Evolutionary conservation across 352 stramenopile genomes (phyloP).

Genomic region (Aphanomyces cochlioides): DNA sequence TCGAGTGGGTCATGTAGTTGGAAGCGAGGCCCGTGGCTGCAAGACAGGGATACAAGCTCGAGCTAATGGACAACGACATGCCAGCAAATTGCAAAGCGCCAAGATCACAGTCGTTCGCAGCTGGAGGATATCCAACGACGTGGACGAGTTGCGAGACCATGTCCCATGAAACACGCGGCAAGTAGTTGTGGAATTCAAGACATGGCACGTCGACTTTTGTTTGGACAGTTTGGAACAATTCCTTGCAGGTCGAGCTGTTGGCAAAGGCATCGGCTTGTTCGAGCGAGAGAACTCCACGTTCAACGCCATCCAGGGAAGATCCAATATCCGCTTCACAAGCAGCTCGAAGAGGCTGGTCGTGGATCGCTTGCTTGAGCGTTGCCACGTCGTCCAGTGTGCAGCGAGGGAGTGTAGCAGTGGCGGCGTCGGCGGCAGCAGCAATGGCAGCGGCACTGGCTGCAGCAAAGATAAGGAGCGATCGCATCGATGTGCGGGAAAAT

Average conservation of each 20-base stretch:
- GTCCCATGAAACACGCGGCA: background rate
- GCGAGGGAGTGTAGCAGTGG: background rate
- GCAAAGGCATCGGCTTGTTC: constrained; percentile 11
- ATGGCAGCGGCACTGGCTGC: background rate
- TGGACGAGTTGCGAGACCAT: constrained; percentile 25
- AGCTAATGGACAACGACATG: constrained; percentile 10
- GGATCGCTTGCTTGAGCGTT: background rate
- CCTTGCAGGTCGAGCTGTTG: constrained; percentile 19
- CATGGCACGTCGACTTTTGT: background rate
- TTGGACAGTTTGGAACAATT: background rate
- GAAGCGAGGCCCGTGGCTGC: constrained; percentile 19
- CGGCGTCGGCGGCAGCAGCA: background rate
- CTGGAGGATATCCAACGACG: constrained; percentile 1
- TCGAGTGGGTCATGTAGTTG: constrained; percentile 23
- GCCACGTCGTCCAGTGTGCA: constrained; percentile 14
- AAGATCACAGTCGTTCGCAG: constrained; percentile 10
- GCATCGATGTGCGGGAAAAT: background rate
- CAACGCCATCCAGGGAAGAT: background rate
- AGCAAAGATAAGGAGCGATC: background rate
- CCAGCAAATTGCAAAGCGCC: constrained; percentile 2
- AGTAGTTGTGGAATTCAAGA: constrained; percentile 13
- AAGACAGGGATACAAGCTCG: constrained; percentile 21
- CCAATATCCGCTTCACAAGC: constrained; percentile 15
- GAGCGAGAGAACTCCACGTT: background rate
- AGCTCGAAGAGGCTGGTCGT: background rate